Evolutionary conservation across 805 yeast species (phyloP), one percentile per base, ranked within the genome.

Genomic region (Starmera amethionina): DNA sequence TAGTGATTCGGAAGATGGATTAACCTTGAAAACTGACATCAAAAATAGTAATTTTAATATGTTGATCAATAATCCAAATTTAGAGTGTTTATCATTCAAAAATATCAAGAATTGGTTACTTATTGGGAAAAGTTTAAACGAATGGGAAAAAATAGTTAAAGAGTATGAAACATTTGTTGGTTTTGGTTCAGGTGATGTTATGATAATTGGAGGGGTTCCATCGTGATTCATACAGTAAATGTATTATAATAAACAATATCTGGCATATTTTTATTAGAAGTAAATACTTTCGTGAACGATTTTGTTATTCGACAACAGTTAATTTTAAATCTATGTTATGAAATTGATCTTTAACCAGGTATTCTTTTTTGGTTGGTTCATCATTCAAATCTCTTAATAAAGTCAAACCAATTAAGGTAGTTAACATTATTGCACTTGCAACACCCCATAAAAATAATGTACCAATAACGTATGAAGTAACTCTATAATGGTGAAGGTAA

Each of bases 71-170:
- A 10, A 22, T 13, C 25, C 28, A 19, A 19, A 39, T 38, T 30
- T 19, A 7, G 38, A 29, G 30, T 34, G n/a, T 29, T 16, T 15
- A 40, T 42, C 29, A 31, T 38, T 19, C 28, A 36, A 19, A 45
- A 48, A 38, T 33, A 44, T 40, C 18, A 49, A 52, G 27, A 59
- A 59, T 35, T 52, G 49, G 42, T 44, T 49, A 10, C 53, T 50
- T 5, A 49, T 72, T 30, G 80, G 79, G 10, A 67, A 68, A 40
- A 62, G 74, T 8, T 49, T 77, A 39, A 72, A 68, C 48, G 83
- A 76, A 47, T 72, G 78, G 70, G 68, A 70, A 41, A 29, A 42
- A 4, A 55, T 64, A 29, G 19, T n/a, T 42, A 16, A 40, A 8
- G 46, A 38, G 4, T 35, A 33, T 19, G 47, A 43, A n/a, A 39